Base-by-base conservation (phyloP, 2,329 filamentous ascomycete genomes). In the Fonsecaea pedrosoi region DNA sequence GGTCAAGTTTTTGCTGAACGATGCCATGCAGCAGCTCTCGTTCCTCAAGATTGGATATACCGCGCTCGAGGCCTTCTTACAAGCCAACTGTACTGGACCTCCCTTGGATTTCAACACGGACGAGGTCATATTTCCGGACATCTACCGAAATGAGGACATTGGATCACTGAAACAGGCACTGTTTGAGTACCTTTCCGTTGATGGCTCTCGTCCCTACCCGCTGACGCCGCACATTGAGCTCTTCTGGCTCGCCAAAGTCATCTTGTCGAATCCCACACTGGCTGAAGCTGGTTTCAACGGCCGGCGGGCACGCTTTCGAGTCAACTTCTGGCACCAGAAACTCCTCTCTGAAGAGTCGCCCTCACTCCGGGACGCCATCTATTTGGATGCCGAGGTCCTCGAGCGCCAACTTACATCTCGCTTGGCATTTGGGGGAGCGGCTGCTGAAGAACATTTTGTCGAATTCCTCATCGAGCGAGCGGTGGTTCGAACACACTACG, bases 21-120 rank as follows among this genome's bases (percentile, higher is more conserved):
- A 78, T 69, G 50, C 70, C 71, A 55, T 75, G 64, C 54, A 48
- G 62, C 74, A 77, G 59, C 80, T 80, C 4, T 77, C 79, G 57
- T 68, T 83, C 7, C 70, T 87, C 62, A 80, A 86, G 54, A 81
- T 90, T 38, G 91, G 88, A 9, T 80, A 92, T 56, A 88, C 90
- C 1, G 86, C 90, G 1, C 83, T 97, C 10, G 86, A 92, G 74
- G 87, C 89, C 10, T 97, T 97, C 76, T 79, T 97, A 15, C 94
- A 97, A 77, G 88, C 88, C 0, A 97, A 92, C 75, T 91, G 96
- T 62, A 97, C 94, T 3, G 94, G 94, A 0, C 94, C 94, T 0
- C 89, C 92, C 0, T 81, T 96, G n/a, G 80, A 82, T 0, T 89
- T 88, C 74, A 78, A 78, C 30, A 78, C 85, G 2, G 79, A 83